Percentiles rank a stretch among this genome's conserved stretches.
These are phyloP conservation scores for Torulaspora microellipsoides DNA, from an alignment of 805 yeast species.

Conservation along the genomic window DNA sequence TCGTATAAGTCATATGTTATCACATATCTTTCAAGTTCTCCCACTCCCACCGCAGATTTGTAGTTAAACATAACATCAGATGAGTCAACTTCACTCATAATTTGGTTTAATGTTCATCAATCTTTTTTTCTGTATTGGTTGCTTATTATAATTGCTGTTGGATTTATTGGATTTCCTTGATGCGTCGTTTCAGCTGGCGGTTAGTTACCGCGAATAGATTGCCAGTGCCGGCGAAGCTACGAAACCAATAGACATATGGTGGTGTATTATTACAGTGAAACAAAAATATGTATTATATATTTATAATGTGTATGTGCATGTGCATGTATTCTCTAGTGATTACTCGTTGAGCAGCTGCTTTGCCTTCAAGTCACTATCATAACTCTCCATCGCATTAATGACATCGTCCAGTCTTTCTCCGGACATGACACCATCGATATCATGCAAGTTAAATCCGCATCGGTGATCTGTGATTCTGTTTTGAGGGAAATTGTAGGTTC, in stretches of 20 bases:
- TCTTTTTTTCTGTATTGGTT: too few species aligned
- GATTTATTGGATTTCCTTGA: too few species aligned
- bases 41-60: slow-evolving; percentile 47
- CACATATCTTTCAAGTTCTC: slow-evolving; percentile 54
- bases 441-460: slow-evolving; percentile 75
- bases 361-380: slow-evolving; percentile 44
- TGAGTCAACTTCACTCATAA: slow-evolving; percentile 1
- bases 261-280: too few species aligned
- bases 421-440: slow-evolving; percentile 59
- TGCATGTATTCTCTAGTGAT: not conserved
- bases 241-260: too few species aligned
- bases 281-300: too few species aligned
- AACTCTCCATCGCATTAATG: slow-evolving; percentile 47
- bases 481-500: slow-evolving; percentile 92
- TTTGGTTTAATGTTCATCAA: too few species aligned
- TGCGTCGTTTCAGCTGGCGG: too few species aligned
- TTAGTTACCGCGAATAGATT: too few species aligned
- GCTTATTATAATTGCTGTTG: too few species aligned
- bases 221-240: too few species aligned
- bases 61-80: slow-evolving; percentile 36
- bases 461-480: slow-evolving; percentile 93
- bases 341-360: slow-evolving; percentile 32
- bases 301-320: too few species aligned
- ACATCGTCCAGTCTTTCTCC: slow-evolving; percentile 57
- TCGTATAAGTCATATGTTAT: slow-evolving; percentile 45